Conservation (phyloP, 129 eudicot species). For the Flaveria brownii region DNA sequence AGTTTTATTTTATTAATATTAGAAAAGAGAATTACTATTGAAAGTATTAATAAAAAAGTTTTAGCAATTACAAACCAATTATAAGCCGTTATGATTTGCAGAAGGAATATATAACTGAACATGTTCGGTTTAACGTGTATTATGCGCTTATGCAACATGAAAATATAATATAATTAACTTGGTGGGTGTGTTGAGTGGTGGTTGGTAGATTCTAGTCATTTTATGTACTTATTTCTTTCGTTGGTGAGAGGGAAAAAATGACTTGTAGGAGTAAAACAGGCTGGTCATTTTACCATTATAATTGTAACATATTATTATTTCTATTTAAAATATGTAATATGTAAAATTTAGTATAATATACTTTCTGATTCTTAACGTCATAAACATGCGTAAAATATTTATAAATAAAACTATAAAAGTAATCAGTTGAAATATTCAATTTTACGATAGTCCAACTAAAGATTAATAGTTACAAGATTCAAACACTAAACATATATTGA, state of each 20-base stretch:
- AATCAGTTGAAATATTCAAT: no score
- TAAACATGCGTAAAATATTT: no score
- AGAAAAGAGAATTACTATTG: background rate
- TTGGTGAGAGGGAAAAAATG: no score
- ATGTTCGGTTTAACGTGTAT: conserved; percentile 6
- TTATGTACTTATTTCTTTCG: background rate
- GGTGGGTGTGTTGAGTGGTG: background rate
- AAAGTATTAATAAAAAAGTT: background rate
- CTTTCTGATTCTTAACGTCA: no score
- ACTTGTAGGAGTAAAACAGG: no score
- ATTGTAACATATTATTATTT: no score
- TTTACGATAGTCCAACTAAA: background rate
- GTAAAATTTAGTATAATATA: no score
- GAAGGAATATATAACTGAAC: background rate
- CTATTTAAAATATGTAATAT: no score
- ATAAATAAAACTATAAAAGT: background rate
- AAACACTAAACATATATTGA: no score
- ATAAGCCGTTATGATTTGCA: background rate
- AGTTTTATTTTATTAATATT: background rate
- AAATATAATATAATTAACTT: background rate
- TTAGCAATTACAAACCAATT: background rate
- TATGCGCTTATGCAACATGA: background rate
- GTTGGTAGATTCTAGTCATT: background rate
- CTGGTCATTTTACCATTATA: no score
- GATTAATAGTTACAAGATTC: background rate